Base-by-base conservation (phyloP, 345 rosid species). In the Eucalyptus tenuipes region DNA sequence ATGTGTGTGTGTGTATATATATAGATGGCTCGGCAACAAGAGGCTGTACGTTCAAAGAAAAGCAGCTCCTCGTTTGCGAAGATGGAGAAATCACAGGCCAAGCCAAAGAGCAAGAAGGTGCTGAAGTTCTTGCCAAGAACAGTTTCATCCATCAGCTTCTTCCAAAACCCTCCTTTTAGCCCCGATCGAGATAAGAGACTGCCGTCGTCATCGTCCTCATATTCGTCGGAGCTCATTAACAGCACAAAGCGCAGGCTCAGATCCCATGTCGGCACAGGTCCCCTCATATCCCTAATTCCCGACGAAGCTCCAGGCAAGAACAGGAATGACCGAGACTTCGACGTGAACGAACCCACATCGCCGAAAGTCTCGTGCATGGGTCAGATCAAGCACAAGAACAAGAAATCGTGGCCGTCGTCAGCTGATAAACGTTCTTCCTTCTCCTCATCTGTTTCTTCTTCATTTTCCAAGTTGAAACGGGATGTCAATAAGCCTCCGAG, bases 351-450 rank as follows among this genome's bases (percentile, higher is more conserved):
- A 86, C 99, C 99, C 16, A 94, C 93, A n/a, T 97, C 99, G 10
- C 99, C 99, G 17, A 97, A 97, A 89, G 92, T 97, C 61, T 97
- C 99, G 1, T 97, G 99, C 86, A 97, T 97, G 91, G 99, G 99
- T 25, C 97, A 96, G 88, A 94, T 97, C 95, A 97, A 97, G 92
- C 93, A 92, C 88, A 95, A 91, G 91, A 94, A 93, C 48, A 90
- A 88, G 25, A 89, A 42, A 86, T 37, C 84, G 84, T 42, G 47
- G 84, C 27, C 84, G 47, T 24, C 84, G 27, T 40, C 84, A 75
- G 84, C 84, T 40, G 84, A 75, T 12, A 75, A 40, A 20, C 84
- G 47, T 75, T 75, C 84, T 40, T 75, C 84, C 47, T 75, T 75
- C 42, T 75, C 47, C 84, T 75, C 84, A 20, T 40, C 84, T 12